Base-by-base conservation (phyloP, 129 eudicot species). In the Saussurea involucrata region DNA sequence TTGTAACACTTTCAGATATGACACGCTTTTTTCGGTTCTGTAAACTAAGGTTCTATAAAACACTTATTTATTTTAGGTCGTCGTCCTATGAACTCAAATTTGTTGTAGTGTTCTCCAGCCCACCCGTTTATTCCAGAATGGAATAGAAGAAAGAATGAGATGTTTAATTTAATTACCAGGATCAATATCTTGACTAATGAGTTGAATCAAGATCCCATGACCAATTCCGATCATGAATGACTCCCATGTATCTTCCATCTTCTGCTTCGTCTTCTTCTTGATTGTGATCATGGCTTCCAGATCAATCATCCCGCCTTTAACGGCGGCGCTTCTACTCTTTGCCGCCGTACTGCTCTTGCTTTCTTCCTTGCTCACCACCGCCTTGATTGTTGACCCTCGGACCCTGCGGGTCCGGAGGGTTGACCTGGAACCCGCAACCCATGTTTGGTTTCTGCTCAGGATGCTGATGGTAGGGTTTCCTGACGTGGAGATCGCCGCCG, bases 211-310 rank as follows among this genome's bases (percentile, higher is more conserved):
- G 83, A 90, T 83, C 44, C 96, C 96, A 34, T 79, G 84, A 8
- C 96, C 96, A 80, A 90, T 84, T 68, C 87, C 90, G 80, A 76
- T 90, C 8, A 86, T 28, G 37, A 90, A 84, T 21, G 87, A 76
- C 61, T 84, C 90, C 93, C 90, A 90, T 71, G 84, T 89, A 75
- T 90, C 96, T 72, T 86, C 96, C 78, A 86, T 78, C 81, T 84
- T 90, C 17, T 84, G 89, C 75, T 86, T 90, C 83, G 88, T 84
- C 81, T 88, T 88, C 85, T 86, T 90, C 86, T 88, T 88, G 49
- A 88, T 82, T 10, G 81, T 90, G 80, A 90, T 69, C 85, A 83
- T 87, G 25, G 91, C 96, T 73, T 80, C 86, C 63, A 90, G 83
- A 49, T 86, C 82, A 18, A 86, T 69, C 27, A 73, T 72, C 34